Conservation (phyloP, 805 yeast genomes). For the Alloascoidea hylecoeti region DNA sequence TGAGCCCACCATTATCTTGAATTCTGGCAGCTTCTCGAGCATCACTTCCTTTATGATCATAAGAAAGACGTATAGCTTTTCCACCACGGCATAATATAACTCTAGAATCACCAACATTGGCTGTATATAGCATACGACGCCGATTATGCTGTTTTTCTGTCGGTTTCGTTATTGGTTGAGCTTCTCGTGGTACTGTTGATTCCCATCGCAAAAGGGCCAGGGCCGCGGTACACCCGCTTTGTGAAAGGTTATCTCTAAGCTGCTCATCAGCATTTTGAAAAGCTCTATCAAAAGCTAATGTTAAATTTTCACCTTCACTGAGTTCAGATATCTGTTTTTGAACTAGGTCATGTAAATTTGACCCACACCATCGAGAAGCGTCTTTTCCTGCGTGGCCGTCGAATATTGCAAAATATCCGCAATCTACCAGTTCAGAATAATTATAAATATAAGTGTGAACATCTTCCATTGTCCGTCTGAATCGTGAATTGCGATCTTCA, state of each 20-base stretch:
- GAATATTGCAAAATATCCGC: slow-evolving; percentile 92
- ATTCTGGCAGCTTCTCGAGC: slow-evolving; percentile 63
- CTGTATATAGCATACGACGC: slow-evolving; percentile 71
- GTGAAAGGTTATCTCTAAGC: slow-evolving; percentile 38
- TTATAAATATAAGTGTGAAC: slow-evolving; percentile 88
- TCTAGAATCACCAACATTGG: slow-evolving; percentile 91
- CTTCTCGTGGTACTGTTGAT: slow-evolving; percentile 9
- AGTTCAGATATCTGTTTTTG: slow-evolving; percentile 14
- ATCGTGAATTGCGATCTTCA: slow-evolving; percentile 74
- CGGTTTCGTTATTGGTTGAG: slow-evolving; percentile 1
- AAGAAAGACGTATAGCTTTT: slow-evolving; percentile 63
- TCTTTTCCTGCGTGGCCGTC: slow-evolving; percentile 97
- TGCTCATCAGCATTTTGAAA: slow-evolving; percentile 65
- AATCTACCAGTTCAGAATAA: slow-evolving; percentile 36
- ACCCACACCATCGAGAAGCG: slow-evolving; percentile 92
- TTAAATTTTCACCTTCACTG: slow-evolving; percentile 29
- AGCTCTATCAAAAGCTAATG: slow-evolving; percentile 52
- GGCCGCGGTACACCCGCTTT: slow-evolving; percentile 88
- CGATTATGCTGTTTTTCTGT: slow-evolving; percentile 4
- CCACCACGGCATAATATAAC: slow-evolving; percentile 68
- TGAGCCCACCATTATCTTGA: slow-evolving; percentile 67
- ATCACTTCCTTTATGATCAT: slow-evolving; percentile 92
- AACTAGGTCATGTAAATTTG: slow-evolving; percentile 57
- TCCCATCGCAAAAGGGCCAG: slow-evolving; percentile 91
- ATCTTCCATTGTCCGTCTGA: slow-evolving; percentile 88